Evolutionary conservation across 805 yeast genomes (phyloP), one percentile per base, ranked within the genome.

Genomic region (Clavispora carvajalis): DNA sequence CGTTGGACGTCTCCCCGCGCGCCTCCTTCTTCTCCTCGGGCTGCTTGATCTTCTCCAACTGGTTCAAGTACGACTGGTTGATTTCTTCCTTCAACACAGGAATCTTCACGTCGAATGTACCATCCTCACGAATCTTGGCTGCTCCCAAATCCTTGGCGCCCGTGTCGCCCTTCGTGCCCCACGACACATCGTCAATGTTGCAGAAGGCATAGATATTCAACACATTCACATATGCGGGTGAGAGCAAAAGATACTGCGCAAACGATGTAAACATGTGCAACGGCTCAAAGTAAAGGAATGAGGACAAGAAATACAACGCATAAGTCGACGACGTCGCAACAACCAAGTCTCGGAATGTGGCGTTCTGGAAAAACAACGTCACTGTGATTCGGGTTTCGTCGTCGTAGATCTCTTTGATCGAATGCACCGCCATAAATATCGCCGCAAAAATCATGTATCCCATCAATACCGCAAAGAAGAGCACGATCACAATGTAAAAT

Each of bases 101-200:
- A 57, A 79, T 51, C 58, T 75, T 78, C 36, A 80, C 75, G 35
- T 77, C 80, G 37, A 74, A 71, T 25, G 74, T 70, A 51, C 81
- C 82, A 48, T 74, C 79, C 40, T 73, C 77, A 39, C 69, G 65
- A 28, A 69, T 71, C 49, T 71, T 75, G 10, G 76, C 79, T 1
- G 63, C 71, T 38, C 84, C 83, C 55, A 79, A 67, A 29, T 74
- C 77, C 25, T 63, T 70, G 5, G 79, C 78, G 3, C 83, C 75
- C n/a, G 71, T 68, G 33, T 79, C 76, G 30, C 85, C 85, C 57
- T 80, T 80, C n/a, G 85, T 80, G 43, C 85, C 85, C 85, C 85
- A 80, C 2, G 85, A 80, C 36, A 80, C 76, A 60, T 80, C 85
- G 55, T 80, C 85, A 65, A 80, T 77, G 59, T 80, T 80, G 65